phyloP scores from a whole-genome alignment of 2,329 filamentous ascomycete genomes.

The Xylariaceae sp. region DNA sequence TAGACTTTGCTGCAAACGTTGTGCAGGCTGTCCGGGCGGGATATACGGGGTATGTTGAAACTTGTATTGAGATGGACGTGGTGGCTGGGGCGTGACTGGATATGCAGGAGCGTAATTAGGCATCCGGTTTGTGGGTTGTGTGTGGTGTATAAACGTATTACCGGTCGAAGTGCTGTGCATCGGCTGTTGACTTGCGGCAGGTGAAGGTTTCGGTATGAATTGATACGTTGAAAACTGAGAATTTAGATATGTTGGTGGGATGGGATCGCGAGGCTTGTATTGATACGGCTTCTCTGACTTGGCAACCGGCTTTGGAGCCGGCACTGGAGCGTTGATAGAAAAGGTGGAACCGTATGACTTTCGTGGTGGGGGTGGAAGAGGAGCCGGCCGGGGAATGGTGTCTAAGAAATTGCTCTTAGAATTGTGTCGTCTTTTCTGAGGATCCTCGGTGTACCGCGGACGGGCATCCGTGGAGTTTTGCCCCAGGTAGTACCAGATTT shows the following conservation, averaged over 20 bases:
- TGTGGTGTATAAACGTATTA: constrained; percentile 11
- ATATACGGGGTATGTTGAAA: constrained; percentile 14
- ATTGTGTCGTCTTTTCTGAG: constrained; percentile 53
- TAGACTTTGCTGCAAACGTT: constrained; percentile 3
- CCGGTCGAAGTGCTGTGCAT: constrained; percentile 12
- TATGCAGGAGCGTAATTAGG: constrained; percentile 4
- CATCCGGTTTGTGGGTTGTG: constrained; percentile 1
- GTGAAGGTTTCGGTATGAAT: constrained; percentile 30
- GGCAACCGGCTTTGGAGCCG: constrained; percentile 12
- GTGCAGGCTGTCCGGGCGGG: constrained; percentile 14
- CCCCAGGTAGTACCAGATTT: constrained; percentile 85
- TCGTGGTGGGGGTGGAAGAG: constrained; percentile 23
- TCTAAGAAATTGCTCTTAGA: constrained; percentile 67
- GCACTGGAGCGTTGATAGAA: constrained; percentile 19
- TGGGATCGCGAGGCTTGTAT: constrained; percentile 31
- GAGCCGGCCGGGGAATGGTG: constrained; percentile 49
- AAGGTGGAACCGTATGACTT: constrained; percentile 29
- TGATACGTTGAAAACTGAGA: constrained; percentile 34
- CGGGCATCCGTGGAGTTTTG: constrained; percentile 82
- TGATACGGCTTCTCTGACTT: constrained; percentile 33
- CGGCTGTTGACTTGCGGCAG: constrained; percentile 25
- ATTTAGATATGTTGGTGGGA: constrained; percentile 21
- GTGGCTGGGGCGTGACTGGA: constrained; percentile 4
- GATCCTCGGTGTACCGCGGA: constrained; percentile 84
- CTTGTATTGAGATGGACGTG: constrained; percentile 14